These are phyloP conservation scores for Fusarium foetens DNA, from an alignment of 2,329 filamentous ascomycete species.

Conservation along the genomic window DNA sequence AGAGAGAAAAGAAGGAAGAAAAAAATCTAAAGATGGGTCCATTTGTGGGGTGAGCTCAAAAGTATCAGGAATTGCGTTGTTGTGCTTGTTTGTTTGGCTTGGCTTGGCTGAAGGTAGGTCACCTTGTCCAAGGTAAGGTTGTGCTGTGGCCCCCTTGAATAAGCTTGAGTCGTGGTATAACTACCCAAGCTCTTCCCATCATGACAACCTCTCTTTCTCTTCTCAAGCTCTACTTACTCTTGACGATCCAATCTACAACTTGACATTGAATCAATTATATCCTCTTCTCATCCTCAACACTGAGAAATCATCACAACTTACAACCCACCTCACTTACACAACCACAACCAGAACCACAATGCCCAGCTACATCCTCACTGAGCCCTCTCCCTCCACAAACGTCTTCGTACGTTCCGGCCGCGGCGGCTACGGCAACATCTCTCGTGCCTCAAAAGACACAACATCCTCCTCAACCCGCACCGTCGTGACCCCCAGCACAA, in stretches of 20 bases:
- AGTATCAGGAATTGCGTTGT: constrained; percentile 18
- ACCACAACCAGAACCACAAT: constrained; percentile 35
- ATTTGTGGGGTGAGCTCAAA: constrained; percentile 42
- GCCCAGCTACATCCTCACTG: constrained; percentile 49
- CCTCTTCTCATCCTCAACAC: neutral
- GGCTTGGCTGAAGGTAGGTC: constrained; percentile 26
- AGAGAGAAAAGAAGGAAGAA: neutral
- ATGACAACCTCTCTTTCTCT: constrained; percentile 27
- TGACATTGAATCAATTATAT: neutral
- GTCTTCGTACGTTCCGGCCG: constrained; percentile 62
- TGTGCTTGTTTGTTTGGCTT: constrained; percentile 13
- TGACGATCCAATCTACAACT: neutral
- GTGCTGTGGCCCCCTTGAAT: neutral
- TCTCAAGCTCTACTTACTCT: constrained; percentile 13
- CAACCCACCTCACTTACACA: constrained; percentile 19
- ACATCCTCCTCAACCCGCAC: constrained; percentile 56
- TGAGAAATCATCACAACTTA: neutral
- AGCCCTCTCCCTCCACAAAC: constrained; percentile 47
- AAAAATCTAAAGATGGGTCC: constrained; percentile 14
- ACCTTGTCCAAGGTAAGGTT: constrained; percentile 1
- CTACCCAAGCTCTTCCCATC: constrained; percentile 35
- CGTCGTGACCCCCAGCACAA: constrained; percentile 52
- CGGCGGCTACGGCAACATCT: constrained; percentile 66
- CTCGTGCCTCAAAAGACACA: constrained; percentile 59
- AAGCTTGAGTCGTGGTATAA: constrained; percentile 35